phyloP scores from a whole-genome alignment of 257 asterid genomes.

The Petunia axillaris region DNA sequence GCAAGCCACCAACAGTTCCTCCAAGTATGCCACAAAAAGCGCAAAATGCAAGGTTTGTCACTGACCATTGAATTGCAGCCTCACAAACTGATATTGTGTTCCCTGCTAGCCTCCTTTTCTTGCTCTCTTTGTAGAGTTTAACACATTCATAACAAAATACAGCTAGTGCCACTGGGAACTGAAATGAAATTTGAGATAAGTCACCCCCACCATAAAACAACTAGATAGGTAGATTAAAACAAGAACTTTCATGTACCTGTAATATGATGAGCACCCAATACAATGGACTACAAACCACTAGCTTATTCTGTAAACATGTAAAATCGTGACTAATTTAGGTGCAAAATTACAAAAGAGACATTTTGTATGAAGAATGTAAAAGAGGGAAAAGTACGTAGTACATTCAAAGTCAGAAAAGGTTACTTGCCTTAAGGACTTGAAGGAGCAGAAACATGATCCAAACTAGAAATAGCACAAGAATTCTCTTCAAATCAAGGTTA shows the following conservation, averaged over 20 bases:
- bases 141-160: conserved; percentile 72
- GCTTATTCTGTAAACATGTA: conserved; percentile 54
- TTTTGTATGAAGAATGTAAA: no score
- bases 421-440: conserved; percentile 85
- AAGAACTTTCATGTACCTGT: conserved; percentile 54
- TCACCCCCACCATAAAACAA: no score
- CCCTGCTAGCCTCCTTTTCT: conserved; percentile 73
- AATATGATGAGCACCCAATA: conserved; percentile 81
- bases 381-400: neutral
- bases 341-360: no score
- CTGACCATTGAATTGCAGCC: conserved; percentile 86
- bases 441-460: conserved; percentile 84
- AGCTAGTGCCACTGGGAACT: conserved; percentile 76
- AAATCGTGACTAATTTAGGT: neutral
- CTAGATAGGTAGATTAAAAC: no score
- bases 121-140: conserved; percentile 85
- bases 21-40: conserved; percentile 89
- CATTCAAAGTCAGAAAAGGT: neutral
- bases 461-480: conserved; percentile 54
- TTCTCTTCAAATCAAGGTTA: conserved; percentile 61
- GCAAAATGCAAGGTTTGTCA: conserved; percentile 66
- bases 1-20: conserved; percentile 90
- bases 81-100: conserved; percentile 69
- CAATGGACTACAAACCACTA: conserved; percentile 52
- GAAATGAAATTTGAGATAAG: neutral